A percentile compares a stretch with the other conserved stretches of the same genome.
Evolutionary conservation across 2,329 filamentous ascomycete genomes (phyloP).

Genomic region (Trichoderma atroviride): DNA sequence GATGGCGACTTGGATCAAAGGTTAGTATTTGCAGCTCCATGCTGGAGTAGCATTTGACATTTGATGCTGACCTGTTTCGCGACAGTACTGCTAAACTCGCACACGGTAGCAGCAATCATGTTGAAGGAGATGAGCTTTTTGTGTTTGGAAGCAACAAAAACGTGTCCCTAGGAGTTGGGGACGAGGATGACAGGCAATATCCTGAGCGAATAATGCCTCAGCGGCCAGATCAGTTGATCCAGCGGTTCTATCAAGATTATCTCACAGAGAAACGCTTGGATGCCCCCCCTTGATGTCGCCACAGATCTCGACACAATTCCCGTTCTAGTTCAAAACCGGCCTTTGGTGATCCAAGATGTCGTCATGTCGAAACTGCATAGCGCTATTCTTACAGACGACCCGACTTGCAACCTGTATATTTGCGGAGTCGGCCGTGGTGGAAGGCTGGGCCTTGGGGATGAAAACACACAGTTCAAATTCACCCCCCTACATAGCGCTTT

Average conservation of each 20-base stretch:
- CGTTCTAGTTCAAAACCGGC: conserved; percentile 68
- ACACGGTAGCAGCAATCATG: conserved; percentile 23
- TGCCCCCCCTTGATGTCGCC: conserved; percentile 31
- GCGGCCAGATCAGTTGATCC: conserved; percentile 76
- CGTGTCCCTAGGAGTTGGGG: conserved; percentile 86
- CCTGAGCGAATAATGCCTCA: conserved; percentile 80
- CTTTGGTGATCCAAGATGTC: conserved; percentile 77
- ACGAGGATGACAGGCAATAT: conserved; percentile 91
- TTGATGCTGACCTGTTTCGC: neutral
- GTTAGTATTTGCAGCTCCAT: conserved; percentile 34
- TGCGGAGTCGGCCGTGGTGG: conserved; percentile 92
- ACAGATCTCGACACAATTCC: conserved; percentile 62
- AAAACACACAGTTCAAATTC: conserved; percentile 86
- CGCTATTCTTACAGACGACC: conserved; percentile 83
- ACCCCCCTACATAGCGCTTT: conserved; percentile 78
- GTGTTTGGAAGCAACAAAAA: conserved; percentile 98
- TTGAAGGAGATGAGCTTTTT: conserved; percentile 78
- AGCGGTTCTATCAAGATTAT: conserved; percentile 72
- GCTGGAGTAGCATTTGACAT: neutral
- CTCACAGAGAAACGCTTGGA: conserved; percentile 51
- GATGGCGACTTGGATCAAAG: conserved; percentile 39
- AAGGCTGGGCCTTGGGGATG: conserved; percentile 84
- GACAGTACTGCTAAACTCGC: neutral
- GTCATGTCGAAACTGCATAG: conserved; percentile 90
- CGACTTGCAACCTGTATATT: conserved; percentile 86